Percentiles rank a stretch among this genome's conserved stretches.
Conservation (phyloP, 345 rosid species). For the Psidium guajava region DNA sequence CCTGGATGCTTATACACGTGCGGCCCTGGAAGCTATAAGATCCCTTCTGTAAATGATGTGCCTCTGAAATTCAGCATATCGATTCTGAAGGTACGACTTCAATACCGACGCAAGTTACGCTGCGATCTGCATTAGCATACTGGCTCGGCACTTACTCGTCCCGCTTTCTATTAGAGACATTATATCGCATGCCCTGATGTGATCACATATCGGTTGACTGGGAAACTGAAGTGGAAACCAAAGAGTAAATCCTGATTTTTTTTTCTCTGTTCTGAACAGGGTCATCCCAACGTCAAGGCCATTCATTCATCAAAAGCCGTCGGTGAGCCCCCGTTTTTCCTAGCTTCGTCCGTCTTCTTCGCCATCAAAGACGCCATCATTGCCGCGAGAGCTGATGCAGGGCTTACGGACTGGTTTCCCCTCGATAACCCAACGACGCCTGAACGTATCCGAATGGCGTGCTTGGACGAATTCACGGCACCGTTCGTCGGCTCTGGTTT, state of each 20-base stretch:
- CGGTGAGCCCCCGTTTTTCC: constrained; percentile 91
- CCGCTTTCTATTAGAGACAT: too few species aligned
- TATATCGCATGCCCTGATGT: too few species aligned
- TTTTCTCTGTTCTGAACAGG: constrained; percentile 26
- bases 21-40: constrained; percentile 90
- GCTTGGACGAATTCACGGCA: constrained; percentile 66
- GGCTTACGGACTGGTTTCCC: constrained; percentile 68
- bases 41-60: constrained; percentile 72
- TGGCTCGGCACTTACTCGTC: neutral
- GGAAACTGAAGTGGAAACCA: neutral
- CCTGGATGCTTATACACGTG: constrained; percentile 66
- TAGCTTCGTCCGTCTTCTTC: constrained; percentile 69
- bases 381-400: constrained; percentile 73
- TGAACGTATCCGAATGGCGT: constrained; percentile 88
- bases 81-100: constrained; percentile 53
- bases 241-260: neutral
- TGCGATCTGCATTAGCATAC: neutral
- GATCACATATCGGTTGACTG: neutral
- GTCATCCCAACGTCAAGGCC: constrained; percentile 75
- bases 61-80: constrained; percentile 72
- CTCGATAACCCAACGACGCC: constrained; percentile 90
- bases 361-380: constrained; percentile 78
- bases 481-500: constrained; percentile 37
- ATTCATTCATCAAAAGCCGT: constrained; percentile 92
- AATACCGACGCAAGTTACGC: neutral